phyloP scores from a whole-genome alignment of 2,329 filamentous ascomycete genomes.

The Pseudonectria buxi region DNA sequence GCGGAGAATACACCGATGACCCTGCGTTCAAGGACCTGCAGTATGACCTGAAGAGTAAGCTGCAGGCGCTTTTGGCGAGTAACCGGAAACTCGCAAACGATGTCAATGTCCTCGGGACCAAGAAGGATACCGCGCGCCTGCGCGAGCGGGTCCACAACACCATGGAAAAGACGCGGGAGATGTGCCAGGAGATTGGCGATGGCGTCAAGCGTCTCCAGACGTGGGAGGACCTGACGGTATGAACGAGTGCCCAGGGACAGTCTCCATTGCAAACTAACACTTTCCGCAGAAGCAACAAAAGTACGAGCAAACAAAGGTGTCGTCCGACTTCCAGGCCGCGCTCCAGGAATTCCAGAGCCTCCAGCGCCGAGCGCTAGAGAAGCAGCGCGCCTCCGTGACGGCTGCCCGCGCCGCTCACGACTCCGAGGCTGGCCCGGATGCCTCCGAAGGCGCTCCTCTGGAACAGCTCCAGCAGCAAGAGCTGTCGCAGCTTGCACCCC shows the following conservation, averaged over 20 bases:
- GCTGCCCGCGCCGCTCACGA: slow-evolving; percentile 78
- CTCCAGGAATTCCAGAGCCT: slow-evolving; percentile 87
- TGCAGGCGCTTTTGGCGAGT: slow-evolving; percentile 84
- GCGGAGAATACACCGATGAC: slow-evolving; percentile 81
- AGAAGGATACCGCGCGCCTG: slow-evolving; percentile 83
- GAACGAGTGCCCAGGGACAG: slow-evolving; percentile 17
- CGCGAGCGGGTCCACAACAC: slow-evolving; percentile 84
- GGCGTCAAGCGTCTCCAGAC: slow-evolving; percentile 86
- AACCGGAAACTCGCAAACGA: slow-evolving; percentile 80
- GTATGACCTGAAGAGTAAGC: slow-evolving; percentile 74
- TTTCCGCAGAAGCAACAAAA: slow-evolving; percentile 74
- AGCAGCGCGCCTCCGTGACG: slow-evolving; percentile 78
- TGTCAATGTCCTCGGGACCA: slow-evolving; percentile 78
- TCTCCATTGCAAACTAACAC: slow-evolving; percentile 7
- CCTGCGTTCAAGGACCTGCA: slow-evolving; percentile 84
- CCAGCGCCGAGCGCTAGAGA: slow-evolving; percentile 86
- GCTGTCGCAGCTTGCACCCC: slow-evolving; percentile 73
- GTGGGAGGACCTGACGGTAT: slow-evolving; percentile 77
- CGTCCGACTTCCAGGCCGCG: slow-evolving; percentile 83
- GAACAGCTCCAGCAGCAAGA: slow-evolving; percentile 61
- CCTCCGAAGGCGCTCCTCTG: slow-evolving; percentile 32
- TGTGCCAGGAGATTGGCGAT: slow-evolving; percentile 88
- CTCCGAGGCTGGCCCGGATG: slow-evolving; percentile 37
- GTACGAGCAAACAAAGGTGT: slow-evolving; percentile 92
- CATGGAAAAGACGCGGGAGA: slow-evolving; percentile 76